Base-by-base conservation (phyloP, 345 rosid species). In the Orychophragmus violaceus region DNA sequence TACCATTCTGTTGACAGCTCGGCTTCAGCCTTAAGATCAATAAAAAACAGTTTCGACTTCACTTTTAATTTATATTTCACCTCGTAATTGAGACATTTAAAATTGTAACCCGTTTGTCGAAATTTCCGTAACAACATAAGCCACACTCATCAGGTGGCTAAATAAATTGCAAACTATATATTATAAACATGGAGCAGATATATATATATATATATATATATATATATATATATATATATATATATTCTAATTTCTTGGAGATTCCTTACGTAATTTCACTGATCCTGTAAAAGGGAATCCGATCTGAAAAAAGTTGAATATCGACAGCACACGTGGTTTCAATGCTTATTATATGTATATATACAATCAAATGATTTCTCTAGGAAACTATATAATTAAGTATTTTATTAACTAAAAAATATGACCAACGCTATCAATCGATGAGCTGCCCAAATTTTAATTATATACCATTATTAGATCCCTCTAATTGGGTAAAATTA, bases 311-410 rank as follows among this genome's bases (percentile, higher is more conserved):
- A 17, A 7, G 4, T 4, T 33, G 59, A 68, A 2, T 12, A 22
- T 70, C 56, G 69, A 70, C 69, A 71, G 9, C 5, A 54, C 75
- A 71, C 69, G 63, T 70, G 68, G 46, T 71, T 54, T 23, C 57
- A 62, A 62, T 71, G 11, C 57, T 10, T 44, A 53, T 41, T n/a
- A n/a, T n/a, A n/a, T n/a, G n/a, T n/a, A n/a, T n/a, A n/a, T n/a
- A n/a, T n/a, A n/a, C 13, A 29, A 61, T 52, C 74, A 52, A 41
- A 52, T 62, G 0, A 70, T 70, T 39, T 16, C 25, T 21, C 14
- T 39, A 61, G 4, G 6, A 60, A 51, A 29, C 27, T 2, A 60
- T 41, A 14, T 23, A 44, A 50, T 50, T 21, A 11, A 30, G 4
- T 12, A 29, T 32, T 62, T 30, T 53, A 24, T 18, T 36, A 13